phyloP scores from a whole-genome alignment of 495 filamentous ascomycete genomes.

The Achaetomiella virescens region DNA sequence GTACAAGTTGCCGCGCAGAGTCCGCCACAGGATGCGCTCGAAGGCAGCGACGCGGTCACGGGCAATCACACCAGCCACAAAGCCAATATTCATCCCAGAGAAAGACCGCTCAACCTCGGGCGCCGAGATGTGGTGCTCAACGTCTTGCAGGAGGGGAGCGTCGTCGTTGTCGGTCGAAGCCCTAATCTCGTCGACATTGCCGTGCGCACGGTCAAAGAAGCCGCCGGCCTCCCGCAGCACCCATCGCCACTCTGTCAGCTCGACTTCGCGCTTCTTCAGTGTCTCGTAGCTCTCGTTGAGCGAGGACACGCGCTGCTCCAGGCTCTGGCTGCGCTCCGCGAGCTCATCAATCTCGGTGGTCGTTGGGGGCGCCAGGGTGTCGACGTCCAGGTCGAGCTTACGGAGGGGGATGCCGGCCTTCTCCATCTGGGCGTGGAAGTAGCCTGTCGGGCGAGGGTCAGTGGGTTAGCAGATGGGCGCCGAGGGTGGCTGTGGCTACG shows the following conservation, averaged over 20 bases:
- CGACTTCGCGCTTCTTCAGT: slow-evolving; percentile 92
- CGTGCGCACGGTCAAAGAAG: slow-evolving; percentile 95
- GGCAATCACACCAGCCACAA: slow-evolving; percentile 96
- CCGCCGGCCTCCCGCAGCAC: slow-evolving; percentile 90
- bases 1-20: slow-evolving; percentile 93
- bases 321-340: slow-evolving; percentile 79
- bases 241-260: slow-evolving; percentile 97
- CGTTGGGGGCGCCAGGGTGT: slow-evolving; percentile 77
- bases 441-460: slow-evolving; percentile 48
- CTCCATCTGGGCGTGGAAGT: slow-evolving; percentile 91
- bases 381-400: slow-evolving; percentile 76
- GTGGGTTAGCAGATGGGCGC: background rate
- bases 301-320: slow-evolving; percentile 85
- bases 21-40: slow-evolving; percentile 95
- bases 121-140: slow-evolving; percentile 75
- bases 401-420: slow-evolving; percentile 79
- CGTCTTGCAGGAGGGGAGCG: slow-evolving; percentile 72
- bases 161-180: slow-evolving; percentile 84
- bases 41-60: slow-evolving; percentile 90
- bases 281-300: slow-evolving; percentile 98
- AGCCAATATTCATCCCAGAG: slow-evolving; percentile 97
- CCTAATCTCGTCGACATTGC: slow-evolving; percentile 93
- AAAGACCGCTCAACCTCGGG: slow-evolving; percentile 79
- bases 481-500: background rate
- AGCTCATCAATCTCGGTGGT: slow-evolving; percentile 94